These are phyloP conservation scores for Flaveria linearis DNA, from an alignment of 129 eudicot genomes.

Conservation along the genomic window DNA sequence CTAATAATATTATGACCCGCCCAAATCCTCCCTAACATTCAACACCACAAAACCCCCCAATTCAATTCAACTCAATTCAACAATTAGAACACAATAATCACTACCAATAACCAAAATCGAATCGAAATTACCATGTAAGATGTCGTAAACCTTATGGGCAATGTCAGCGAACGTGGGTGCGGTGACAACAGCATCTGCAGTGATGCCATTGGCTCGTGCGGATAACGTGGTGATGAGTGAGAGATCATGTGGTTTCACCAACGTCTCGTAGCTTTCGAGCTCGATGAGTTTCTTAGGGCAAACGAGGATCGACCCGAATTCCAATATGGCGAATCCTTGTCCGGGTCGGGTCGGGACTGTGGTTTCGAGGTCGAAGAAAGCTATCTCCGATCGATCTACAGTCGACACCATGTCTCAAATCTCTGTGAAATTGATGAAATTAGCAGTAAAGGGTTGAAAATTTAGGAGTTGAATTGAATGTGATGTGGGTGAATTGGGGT, in stretches of 20 bases:
- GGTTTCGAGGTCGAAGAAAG: conserved; percentile 91
- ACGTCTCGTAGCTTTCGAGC: conserved; percentile 76
- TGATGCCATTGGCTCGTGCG: conserved; percentile 74
- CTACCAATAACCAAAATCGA: not conserved
- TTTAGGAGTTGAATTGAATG: not conserved
- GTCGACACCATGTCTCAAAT: conserved; percentile 24
- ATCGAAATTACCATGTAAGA: conserved; percentile 61
- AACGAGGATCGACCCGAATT: conserved; percentile 92
- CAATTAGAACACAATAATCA: not conserved
- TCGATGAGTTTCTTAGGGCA: conserved; percentile 92
- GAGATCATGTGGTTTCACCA: conserved; percentile 69
- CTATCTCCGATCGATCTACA: conserved; percentile 68
- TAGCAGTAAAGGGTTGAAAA: not conserved
- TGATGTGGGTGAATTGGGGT: not conserved
- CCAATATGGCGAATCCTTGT: conserved; percentile 67
- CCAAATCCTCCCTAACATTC: conserved; percentile 83
- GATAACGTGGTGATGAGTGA: conserved; percentile 54
- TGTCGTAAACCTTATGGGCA: conserved; percentile 75
- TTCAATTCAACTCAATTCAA: conserved; percentile 12
- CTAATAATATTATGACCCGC: conserved; percentile 94
- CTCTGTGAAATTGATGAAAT: not conserved
- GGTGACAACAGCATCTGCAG: conserved; percentile 54
- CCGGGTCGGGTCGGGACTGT: conserved; percentile 73
- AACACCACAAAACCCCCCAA: conserved; percentile 8
- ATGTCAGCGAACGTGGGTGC: conserved; percentile 70